Conservation (phyloP, 2,329 filamentous ascomycete species). For the Colletotrichum abscissum region DNA sequence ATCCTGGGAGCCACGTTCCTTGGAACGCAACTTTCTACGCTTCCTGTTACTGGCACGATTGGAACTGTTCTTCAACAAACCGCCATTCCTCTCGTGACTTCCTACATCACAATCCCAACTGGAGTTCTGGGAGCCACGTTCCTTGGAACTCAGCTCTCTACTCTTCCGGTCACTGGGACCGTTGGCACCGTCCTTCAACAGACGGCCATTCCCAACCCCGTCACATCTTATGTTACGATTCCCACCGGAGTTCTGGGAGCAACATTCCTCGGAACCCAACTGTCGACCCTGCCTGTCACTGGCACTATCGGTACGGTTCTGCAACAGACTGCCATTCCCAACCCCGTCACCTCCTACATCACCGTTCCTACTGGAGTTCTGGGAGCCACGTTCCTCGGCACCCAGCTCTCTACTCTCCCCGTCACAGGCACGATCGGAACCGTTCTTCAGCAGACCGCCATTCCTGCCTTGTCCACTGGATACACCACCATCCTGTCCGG, state of each 20-base stretch:
- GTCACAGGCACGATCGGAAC: not conserved
- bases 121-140: not conserved
- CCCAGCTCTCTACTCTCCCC: not conserved
- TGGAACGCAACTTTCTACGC: not conserved
- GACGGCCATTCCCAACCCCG: not conserved
- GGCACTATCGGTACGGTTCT: not conserved
- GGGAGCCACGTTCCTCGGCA: not conserved
- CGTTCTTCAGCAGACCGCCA: not conserved
- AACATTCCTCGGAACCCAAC: not conserved
- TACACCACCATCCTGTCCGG: constrained; percentile 4
- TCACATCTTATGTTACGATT: not conserved
- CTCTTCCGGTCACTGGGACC: not conserved
- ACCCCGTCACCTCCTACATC: not conserved
- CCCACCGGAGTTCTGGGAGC: not conserved
- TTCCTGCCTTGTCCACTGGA: not conserved
- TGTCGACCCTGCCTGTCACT: not conserved
- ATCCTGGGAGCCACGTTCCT: not conserved
- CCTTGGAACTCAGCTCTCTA: not conserved
- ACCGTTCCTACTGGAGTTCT: not conserved
- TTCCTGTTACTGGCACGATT: not conserved
- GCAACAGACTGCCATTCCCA: not conserved
- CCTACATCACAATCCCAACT: not conserved
- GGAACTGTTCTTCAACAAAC: not conserved
- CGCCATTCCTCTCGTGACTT: not conserved
- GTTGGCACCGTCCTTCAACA: not conserved